Conservation (phyloP, 495 filamentous ascomycete genomes). For the Parachaetomium inaequale region DNA sequence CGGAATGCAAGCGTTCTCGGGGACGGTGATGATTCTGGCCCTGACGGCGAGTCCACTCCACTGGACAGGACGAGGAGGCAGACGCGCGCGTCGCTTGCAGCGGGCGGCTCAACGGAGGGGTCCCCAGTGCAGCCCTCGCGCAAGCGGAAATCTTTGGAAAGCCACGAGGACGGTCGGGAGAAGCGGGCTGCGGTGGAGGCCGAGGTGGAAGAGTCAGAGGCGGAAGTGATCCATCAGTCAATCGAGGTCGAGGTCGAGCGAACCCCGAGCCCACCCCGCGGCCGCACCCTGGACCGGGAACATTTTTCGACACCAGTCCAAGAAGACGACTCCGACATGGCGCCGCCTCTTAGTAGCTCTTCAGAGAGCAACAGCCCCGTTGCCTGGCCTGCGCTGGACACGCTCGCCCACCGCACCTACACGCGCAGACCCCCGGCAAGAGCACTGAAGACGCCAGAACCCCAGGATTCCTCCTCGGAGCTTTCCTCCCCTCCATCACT, state of each 20-base stretch:
- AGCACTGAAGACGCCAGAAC: constrained; percentile 30
- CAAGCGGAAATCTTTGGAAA: constrained; percentile 47
- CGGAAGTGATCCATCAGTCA: constrained; percentile 26
- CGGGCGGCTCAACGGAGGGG: constrained; percentile 13
- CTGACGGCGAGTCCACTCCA: constrained; percentile 46
- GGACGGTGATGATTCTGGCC: constrained; percentile 42
- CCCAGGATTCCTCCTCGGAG: constrained; percentile 36
- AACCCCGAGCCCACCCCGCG: constrained; percentile 24
- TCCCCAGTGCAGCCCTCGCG: constrained; percentile 34
- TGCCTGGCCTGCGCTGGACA: constrained; percentile 40
- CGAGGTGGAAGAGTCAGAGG: constrained; percentile 12
- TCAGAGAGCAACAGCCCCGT: constrained; percentile 35
- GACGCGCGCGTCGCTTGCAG: constrained; percentile 22
- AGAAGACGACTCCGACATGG: constrained; percentile 41
- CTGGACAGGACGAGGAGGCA: constrained; percentile 36
- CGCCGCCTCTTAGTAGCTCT: constrained; percentile 43
- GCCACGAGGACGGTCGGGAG: constrained; percentile 28
- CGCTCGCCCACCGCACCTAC: constrained; percentile 36
- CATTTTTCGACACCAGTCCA: constrained; percentile 24
- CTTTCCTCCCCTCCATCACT: constrained; percentile 50
- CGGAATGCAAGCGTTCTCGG: constrained; percentile 20
- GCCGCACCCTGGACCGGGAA: constrained; percentile 12
- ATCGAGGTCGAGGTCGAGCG: constrained; percentile 29
- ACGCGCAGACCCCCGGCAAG: constrained; percentile 23
- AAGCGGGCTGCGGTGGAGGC: constrained; percentile 24